These are phyloP conservation scores for Talaromyces albobiverticillius DNA, from an alignment of 2,329 filamentous ascomycete species.

Conservation along the genomic window DNA sequence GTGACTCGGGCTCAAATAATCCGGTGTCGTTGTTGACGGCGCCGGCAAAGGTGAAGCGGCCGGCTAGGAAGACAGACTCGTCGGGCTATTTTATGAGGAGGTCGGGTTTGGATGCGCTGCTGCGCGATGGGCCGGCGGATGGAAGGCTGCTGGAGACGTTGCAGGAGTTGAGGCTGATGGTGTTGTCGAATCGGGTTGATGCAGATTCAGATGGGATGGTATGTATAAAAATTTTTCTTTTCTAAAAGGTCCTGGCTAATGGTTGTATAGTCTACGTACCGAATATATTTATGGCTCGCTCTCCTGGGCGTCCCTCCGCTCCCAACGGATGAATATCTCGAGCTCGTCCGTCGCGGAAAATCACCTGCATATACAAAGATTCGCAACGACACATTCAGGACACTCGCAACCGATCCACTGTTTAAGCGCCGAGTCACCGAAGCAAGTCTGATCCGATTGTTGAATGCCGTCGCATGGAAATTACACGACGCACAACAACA, in stretches of 20 bases:
- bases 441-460: slow-evolving; percentile 85
- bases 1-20: slow-evolving; percentile 28
- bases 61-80: slow-evolving; percentile 44
- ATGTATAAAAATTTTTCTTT: slow-evolving; percentile 19
- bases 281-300: slow-evolving; percentile 95
- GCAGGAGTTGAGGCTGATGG: slow-evolving; percentile 47
- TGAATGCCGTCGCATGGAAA: slow-evolving; percentile 94
- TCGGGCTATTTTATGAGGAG: slow-evolving; percentile 39
- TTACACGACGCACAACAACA: slow-evolving; percentile 71
- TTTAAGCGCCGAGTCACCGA: slow-evolving; percentile 95
- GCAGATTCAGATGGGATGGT: slow-evolving; percentile 55
- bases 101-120: slow-evolving; percentile 65
- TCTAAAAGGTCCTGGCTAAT: slow-evolving; percentile 1
- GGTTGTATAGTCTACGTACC: slow-evolving; percentile 69
- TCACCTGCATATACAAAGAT: slow-evolving; percentile 97
- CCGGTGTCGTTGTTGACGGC: slow-evolving; percentile 51
- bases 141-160: slow-evolving; percentile 55
- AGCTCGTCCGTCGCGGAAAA: slow-evolving; percentile 85
- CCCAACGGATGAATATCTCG: slow-evolving; percentile 82
- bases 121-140: slow-evolving; percentile 75
- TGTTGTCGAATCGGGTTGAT: slow-evolving; percentile 49
- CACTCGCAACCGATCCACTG: slow-evolving; percentile 91
- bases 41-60: slow-evolving; percentile 31
- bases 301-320: slow-evolving; percentile 84
- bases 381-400: slow-evolving; percentile 96